Percentiles rank a stretch among this genome's conserved stretches.
Evolutionary conservation across 768 basidiomycete species (phyloP).

Genomic region (Lactarius hengduanensis): DNA sequence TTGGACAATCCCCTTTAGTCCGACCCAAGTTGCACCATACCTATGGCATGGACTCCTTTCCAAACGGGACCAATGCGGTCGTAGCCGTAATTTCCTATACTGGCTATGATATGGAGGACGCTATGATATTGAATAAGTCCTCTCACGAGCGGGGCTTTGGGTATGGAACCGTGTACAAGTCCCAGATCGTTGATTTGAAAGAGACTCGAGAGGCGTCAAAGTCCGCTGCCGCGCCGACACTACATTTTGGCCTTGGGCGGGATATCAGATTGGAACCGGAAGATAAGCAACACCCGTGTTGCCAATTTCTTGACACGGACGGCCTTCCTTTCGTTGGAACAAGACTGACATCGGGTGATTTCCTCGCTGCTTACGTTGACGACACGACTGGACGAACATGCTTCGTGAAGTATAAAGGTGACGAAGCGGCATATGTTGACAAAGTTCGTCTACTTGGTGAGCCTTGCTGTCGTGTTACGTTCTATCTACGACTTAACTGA

Average conservation of each 20-base stretch:
- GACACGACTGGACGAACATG: constrained; percentile 79
- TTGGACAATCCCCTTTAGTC: constrained; percentile 92
- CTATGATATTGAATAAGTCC: constrained; percentile 99
- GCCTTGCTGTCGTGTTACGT: constrained; percentile 26
- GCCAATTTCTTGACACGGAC: constrained; percentile 68
- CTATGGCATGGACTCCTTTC: constrained; percentile 98
- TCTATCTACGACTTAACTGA: constrained; percentile 6
- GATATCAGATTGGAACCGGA: constrained; percentile 64
- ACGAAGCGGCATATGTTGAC: constrained; percentile 87
- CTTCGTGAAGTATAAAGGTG: constrained; percentile 94
- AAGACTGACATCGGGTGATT: constrained; percentile 68
- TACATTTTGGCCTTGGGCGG: constrained; percentile 88
- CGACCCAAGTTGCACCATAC: constrained; percentile 88
- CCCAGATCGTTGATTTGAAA: constrained; percentile 86
- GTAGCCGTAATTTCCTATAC: constrained; percentile 99
- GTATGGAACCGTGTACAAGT: constrained; percentile 96
- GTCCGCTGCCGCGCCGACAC: constrained; percentile 51
- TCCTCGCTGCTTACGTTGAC: constrained; percentile 84
- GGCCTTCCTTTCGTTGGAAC: constrained; percentile 82
- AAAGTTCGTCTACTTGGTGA: constrained; percentile 86
- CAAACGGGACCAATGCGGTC: constrained; percentile 96
- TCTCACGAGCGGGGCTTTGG: constrained; percentile 97
- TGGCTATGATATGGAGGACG: constrained; percentile 99
- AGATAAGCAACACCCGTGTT: constrained; percentile 42
- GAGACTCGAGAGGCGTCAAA: constrained; percentile 69